phyloP scores from a whole-genome alignment of 257 asterid genomes.

The Vinca minor region DNA sequence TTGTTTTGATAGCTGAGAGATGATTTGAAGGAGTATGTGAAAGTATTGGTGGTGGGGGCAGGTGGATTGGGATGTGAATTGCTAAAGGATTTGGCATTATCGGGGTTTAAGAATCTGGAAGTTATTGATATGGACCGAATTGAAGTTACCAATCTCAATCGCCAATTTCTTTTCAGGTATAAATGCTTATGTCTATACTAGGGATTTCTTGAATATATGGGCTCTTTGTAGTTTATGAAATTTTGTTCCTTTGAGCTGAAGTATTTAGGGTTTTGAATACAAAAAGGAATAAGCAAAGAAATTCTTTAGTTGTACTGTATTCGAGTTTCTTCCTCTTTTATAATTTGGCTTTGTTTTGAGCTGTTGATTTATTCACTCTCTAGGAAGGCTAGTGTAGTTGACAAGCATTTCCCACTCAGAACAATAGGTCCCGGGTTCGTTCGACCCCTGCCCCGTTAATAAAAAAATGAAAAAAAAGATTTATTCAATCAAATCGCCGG shows the following conservation, averaged over 20 bases:
- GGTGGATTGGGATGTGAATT: slow-evolving; percentile 98
- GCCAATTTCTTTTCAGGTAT: slow-evolving; percentile 94
- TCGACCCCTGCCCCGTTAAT: no score
- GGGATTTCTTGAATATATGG: background rate
- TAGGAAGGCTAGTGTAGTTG: no score
- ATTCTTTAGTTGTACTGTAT: background rate
- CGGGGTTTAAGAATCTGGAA: slow-evolving; percentile 78
- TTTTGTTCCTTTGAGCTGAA: background rate
- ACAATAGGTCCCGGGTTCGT: no score
- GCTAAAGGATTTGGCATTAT: slow-evolving; percentile 87
- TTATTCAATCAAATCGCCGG: background rate
- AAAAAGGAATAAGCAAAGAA: background rate
- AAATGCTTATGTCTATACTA: background rate
- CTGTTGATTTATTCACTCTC: background rate
- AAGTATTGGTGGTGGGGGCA: slow-evolving; percentile 89
- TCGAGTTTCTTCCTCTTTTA: background rate
- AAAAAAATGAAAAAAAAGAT: no score
- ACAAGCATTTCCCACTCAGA: no score
- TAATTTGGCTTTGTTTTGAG: background rate
- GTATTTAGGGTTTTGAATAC: background rate
- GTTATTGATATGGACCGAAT: slow-evolving; percentile 97
- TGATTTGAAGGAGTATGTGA: slow-evolving; percentile 67
- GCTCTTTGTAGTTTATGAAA: background rate
- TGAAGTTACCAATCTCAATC: slow-evolving; percentile 91
- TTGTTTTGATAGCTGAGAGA: slow-evolving; percentile 55